Base-by-base conservation (phyloP, 2,329 filamentous ascomycete genomes). In the Lachnum nothofagi region DNA sequence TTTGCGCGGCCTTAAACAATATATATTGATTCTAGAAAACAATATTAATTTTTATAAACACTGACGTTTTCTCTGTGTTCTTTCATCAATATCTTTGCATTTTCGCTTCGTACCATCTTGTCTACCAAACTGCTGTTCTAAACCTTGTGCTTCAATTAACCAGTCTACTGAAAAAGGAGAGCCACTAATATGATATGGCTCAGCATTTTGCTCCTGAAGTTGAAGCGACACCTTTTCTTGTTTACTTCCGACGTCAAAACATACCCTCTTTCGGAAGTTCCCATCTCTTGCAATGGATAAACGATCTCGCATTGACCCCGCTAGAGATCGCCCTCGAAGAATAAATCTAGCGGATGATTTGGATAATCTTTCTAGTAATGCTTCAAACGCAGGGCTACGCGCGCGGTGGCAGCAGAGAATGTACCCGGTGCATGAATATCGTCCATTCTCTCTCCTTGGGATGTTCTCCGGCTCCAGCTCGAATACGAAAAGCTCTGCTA, bases 401-500 rank as follows among this genome's bases (percentile, higher is more conserved):
- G 53, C 46, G 40, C 48, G 49, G 37, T 50, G 48, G 19, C 51
- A 48, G 38, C 51, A 61, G 3, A 59, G 42, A 47, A 61, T 60
- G 46, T 56, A 43, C 40, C 57, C 49, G 35, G 44, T 53, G 42
- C 45, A 54, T 44, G 20, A 49, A 39, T 60, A 61, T 49, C 41
- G 37, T 8, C 52, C 48, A 22, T 56, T 54, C 24, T 50, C 49
- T 38, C 53, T 57, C 34, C 31, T 27, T 14, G 56, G 56, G 35
- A 44, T 20, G 38, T 34, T 37, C 25, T 59, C 35, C n/a, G 24
- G 33, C 25, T 55, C 51, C 22, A 62, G 34, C 44, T 61, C 49
- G 39, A 61, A 61, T 23, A 60, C 38, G 48, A 62, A 62, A 19
- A 51, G 45, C 49, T 56, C 49, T 17, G 53, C 50, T 35, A 61